These are phyloP conservation scores for Gastrolobium bilobum DNA, from an alignment of 306 rosid genomes.

Conservation along the genomic window DNA sequence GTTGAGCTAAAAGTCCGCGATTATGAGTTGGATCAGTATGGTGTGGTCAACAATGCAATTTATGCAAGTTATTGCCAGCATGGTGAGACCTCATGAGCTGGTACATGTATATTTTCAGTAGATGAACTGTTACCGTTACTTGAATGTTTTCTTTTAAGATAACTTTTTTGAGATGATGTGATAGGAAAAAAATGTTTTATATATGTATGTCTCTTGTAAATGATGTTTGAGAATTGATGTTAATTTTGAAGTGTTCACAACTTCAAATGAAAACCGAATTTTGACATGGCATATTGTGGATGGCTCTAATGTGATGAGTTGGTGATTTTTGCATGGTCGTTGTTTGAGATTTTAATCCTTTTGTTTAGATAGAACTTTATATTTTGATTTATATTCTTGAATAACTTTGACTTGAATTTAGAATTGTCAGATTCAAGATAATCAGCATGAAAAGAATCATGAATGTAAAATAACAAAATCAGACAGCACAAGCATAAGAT, in stretches of 20 bases:
- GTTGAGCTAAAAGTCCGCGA: slow-evolving; percentile 89
- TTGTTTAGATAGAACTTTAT: background rate
- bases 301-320: background rate
- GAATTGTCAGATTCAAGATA: background rate
- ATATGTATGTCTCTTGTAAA: background rate
- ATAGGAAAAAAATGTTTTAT: background rate
- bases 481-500: slow-evolving; percentile 24
- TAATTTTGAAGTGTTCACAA: slow-evolving; percentile 18
- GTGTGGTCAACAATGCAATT: slow-evolving; percentile 92
- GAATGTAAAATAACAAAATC: slow-evolving; percentile 12
- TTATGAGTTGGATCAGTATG: slow-evolving; percentile 93
- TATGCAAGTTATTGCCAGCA: slow-evolving; percentile 96
- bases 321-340: background rate
- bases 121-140: slow-evolving; percentile 19
- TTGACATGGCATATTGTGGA: slow-evolving; percentile 23
- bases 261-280: slow-evolving; percentile 20
- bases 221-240: background rate
- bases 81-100: slow-evolving; percentile 60
- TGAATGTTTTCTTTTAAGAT: background rate
- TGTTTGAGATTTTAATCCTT: background rate
- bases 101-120: slow-evolving; percentile 1
- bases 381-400: slow-evolving; percentile 32
- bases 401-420: slow-evolving; percentile 1
- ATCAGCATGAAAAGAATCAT: background rate
- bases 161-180: background rate